Conservation (phyloP, 768 basidiomycete species). For the Russula compacta region DNA sequence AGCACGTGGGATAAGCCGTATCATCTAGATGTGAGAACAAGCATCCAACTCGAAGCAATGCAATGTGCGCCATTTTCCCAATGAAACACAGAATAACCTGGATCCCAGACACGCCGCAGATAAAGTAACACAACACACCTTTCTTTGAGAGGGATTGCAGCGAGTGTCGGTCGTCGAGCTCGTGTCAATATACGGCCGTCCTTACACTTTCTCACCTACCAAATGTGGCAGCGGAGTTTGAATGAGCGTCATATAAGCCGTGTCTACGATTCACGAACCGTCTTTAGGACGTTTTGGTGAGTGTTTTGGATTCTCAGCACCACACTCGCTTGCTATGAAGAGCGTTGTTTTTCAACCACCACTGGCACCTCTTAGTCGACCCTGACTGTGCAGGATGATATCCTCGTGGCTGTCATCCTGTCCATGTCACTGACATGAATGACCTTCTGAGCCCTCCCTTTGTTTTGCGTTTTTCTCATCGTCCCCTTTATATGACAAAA, state of each 20-base stretch:
- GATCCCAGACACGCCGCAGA: background rate
- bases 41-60: slow-evolving; percentile 14
- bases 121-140: slow-evolving; percentile 12
- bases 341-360: slow-evolving; percentile 67
- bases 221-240: slow-evolving; percentile 2
- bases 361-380: slow-evolving; percentile 95
- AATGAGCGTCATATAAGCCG: background rate
- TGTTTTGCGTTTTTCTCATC: background rate
- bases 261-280: background rate
- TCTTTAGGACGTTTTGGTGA: background rate
- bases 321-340: slow-evolving; percentile 41
- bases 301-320: slow-evolving; percentile 8
- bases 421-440: slow-evolving; percentile 74
- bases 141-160: background rate
- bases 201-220: background rate
- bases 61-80: background rate
- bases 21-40: slow-evolving; percentile 6
- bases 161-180: background rate
- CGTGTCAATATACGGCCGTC: background rate
- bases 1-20: background rate
- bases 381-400: slow-evolving; percentile 34
- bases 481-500: background rate
- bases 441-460: slow-evolving; percentile 36
- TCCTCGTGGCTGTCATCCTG: slow-evolving; percentile 25
- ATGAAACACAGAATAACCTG: background rate